Evolutionary conservation across 1,284 basidiomycete species (phyloP).

Genomic region (Ceratorhiza oryzae-sativae): DNA sequence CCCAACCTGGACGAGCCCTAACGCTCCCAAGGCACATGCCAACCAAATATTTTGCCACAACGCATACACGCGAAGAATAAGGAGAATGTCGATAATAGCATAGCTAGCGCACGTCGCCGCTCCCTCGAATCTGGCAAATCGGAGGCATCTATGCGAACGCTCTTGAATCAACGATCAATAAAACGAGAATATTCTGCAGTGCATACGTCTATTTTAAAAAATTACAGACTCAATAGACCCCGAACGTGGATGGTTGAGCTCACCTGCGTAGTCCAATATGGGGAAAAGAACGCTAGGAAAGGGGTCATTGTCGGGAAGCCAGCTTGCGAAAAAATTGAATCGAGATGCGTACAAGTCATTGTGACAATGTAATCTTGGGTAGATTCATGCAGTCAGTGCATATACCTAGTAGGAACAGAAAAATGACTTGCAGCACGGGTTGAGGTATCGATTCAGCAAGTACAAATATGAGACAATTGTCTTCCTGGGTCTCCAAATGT

Average conservation of each 20-base stretch:
- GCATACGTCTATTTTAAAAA: background rate
- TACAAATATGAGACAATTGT: slow-evolving; percentile 10
- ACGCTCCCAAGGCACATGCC: slow-evolving; percentile 1
- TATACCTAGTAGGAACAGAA: background rate
- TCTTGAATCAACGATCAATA: background rate
- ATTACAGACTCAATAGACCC: background rate
- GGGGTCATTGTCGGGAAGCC: too few species aligned
- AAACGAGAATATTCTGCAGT: background rate
- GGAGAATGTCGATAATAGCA: slow-evolving; percentile 4
- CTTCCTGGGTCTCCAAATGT: slow-evolving; percentile 17
- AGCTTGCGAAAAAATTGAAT: background rate
- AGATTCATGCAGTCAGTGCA: background rate
- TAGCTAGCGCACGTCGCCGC: slow-evolving; percentile 10
- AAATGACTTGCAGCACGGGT: slow-evolving; percentile 1
- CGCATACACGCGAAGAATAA: slow-evolving; percentile 11
- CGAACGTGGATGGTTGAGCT: background rate
- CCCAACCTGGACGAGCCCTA: slow-evolving; percentile 2
- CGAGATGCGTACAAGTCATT: background rate
- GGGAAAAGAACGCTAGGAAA: background rate
- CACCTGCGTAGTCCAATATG: slow-evolving; percentile 10
- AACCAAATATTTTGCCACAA: slow-evolving; percentile 12
- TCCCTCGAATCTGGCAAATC: slow-evolving; percentile 12
- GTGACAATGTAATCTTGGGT: background rate
- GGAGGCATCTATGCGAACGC: background rate
- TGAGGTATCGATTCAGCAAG: slow-evolving; percentile 2